Evolutionary conservation across 2,329 filamentous ascomycete genomes (phyloP).

Genomic region (Claviceps fusiformis): DNA sequence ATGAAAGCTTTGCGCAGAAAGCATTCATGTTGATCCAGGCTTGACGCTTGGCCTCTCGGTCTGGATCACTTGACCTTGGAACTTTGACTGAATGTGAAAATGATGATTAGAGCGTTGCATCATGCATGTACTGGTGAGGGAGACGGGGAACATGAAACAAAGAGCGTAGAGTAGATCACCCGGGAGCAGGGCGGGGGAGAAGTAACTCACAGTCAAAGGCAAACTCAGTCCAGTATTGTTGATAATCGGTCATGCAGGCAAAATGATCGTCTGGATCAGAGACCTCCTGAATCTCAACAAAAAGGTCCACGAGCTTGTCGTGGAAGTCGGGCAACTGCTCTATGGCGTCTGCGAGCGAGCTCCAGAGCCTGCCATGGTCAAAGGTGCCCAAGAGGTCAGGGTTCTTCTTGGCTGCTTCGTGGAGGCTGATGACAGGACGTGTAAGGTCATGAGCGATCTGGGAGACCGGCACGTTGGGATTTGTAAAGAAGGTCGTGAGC

Average conservation of each 20-base stretch:
- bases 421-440: not conserved
- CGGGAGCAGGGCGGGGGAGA: too few species aligned
- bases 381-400: not conserved
- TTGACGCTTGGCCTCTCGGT: constrained; percentile 1
- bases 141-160: not conserved
- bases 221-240: not conserved
- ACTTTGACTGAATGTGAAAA: not conserved
- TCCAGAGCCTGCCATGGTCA: not conserved
- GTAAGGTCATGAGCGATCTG: not conserved
- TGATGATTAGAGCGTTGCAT: not conserved
- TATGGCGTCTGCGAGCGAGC: not conserved
- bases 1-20: constrained; percentile 2
- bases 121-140: too few species aligned
- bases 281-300: constrained; percentile 1
- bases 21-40: constrained; percentile 1
- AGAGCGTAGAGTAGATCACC: too few species aligned
- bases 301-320: not conserved
- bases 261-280: not conserved
- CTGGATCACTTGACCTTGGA: not conserved
- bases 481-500: not conserved
- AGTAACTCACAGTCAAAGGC: not conserved
- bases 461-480: not conserved
- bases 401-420: not conserved
- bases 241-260: not conserved
- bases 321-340: not conserved